Evolutionary conservation across 495 filamentous ascomycete species (phyloP).

Genomic region (Hypoxylon lenormandii): DNA sequence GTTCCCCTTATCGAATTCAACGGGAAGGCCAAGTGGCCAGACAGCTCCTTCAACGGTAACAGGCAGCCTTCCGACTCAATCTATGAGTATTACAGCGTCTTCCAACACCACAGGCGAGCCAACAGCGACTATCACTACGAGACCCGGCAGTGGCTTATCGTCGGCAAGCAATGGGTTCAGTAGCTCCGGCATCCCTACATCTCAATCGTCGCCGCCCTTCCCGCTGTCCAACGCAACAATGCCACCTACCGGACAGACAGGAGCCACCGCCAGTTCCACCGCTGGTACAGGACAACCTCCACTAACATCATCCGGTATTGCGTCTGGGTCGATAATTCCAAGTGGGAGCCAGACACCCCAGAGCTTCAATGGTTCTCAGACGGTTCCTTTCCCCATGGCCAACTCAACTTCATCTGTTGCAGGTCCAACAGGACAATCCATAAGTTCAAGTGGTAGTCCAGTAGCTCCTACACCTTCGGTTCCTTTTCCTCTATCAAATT

Average conservation of each 20-base stretch:
- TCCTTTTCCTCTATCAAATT: slow-evolving; percentile 36
- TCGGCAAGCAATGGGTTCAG: slow-evolving; percentile 7
- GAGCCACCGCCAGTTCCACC: slow-evolving; percentile 4
- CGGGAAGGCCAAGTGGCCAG: slow-evolving; percentile 16
- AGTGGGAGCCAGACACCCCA: slow-evolving; percentile 3
- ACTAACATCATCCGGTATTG: neutral
- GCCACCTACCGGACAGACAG: slow-evolving; percentile 29
- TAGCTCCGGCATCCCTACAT: slow-evolving; percentile 5
- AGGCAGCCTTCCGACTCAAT: slow-evolving; percentile 8
- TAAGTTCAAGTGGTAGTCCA: slow-evolving; percentile 5
- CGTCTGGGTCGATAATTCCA: neutral
- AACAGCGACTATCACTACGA: slow-evolving; percentile 10
- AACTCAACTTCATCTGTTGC: slow-evolving; percentile 13
- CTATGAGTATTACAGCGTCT: neutral
- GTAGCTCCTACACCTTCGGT: slow-evolving; percentile 9
- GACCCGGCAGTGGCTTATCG: neutral
- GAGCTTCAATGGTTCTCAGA: slow-evolving; percentile 21
- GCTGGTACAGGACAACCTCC: slow-evolving; percentile 4
- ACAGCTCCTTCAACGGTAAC: slow-evolving; percentile 19
- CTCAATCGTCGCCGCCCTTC: slow-evolving; percentile 43
- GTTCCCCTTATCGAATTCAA: slow-evolving; percentile 33
- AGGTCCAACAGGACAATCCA: slow-evolving; percentile 14
- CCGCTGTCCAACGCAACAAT: slow-evolving; percentile 49
- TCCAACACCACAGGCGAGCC: neutral
- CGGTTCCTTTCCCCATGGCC: slow-evolving; percentile 30